Evolutionary conservation across 2,329 filamentous ascomycete genomes (phyloP).

Genomic region (Phaeosphaeria sp.): DNA sequence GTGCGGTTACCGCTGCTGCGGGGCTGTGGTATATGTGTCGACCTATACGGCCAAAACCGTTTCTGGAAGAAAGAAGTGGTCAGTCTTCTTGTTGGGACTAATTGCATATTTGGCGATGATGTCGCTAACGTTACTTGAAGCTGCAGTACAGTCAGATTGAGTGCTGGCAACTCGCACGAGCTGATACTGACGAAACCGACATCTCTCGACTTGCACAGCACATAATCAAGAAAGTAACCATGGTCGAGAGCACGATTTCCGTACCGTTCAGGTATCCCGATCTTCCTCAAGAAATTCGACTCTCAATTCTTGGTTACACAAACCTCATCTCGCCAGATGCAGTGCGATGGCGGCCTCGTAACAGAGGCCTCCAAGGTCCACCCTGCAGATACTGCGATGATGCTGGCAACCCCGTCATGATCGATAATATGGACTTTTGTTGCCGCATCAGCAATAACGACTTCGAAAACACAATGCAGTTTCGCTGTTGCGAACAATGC

Average conservation of each 20-base stretch:
- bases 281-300: conserved; percentile 12
- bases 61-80: neutral
- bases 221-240: neutral
- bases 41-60: conserved; percentile 2
- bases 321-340: conserved; percentile 6
- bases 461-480: neutral
- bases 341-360: conserved; percentile 12
- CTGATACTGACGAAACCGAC: neutral
- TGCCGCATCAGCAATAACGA: neutral
- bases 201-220: neutral
- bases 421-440: neutral
- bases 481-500: neutral
- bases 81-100: neutral
- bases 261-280: conserved; percentile 10
- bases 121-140: neutral
- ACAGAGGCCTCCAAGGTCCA: neutral
- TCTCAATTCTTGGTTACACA: conserved; percentile 7
- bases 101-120: neutral
- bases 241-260: neutral
- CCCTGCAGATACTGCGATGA: neutral
- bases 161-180: neutral
- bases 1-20: conserved; percentile 5
- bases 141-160: neutral
- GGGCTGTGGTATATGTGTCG: conserved; percentile 10
- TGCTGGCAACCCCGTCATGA: neutral